Evolutionary conservation across 192 early-diverging fungal genomes (phyloP), one percentile per base, ranked within the genome.

Genomic region (Glomus cerebriforme): DNA sequence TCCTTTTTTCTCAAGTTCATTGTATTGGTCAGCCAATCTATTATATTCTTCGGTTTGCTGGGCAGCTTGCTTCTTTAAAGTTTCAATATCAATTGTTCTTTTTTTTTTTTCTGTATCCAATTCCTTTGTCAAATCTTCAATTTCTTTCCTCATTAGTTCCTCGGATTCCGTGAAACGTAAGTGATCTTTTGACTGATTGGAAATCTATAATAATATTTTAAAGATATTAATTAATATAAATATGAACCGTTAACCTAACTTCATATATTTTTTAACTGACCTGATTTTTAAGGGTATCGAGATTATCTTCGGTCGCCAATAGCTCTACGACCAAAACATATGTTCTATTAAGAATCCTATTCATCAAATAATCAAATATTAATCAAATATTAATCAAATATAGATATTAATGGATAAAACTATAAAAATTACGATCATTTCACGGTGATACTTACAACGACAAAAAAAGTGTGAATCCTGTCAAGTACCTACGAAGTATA

Each of bases 281-380:
- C 79, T 84, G 82, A 78, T 82, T 84, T 69, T 85, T 86, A 26
- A 84, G 34, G 34, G 79, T 63, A 34, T 84, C 85, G 59, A 83
- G 79, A 81, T 83, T 83, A 45, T 90, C 89, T 76, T 90, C 89
- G 35, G 81, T 80, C 72, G 83, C 82, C 59, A 88, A 80, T 68
- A 90, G 59, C 29, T 87, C 83, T 62, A 87, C 60, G 10, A 90
- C 81, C 77, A 88, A 79, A 6, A 82, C 78, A 62, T 84, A 85
- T n/a, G 89, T 90, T 49, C 89, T 85, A 70, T 88, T 88, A 31
- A 90, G 77, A 34, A 90, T 90, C 35, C 85, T 86, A 45, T 37
- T 59, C 27, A 6, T 3, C 32, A 77, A 43, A 26, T 17, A 24
- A n/a, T 34, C 22, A 3, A 54, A 7, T 43, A 29, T 58, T 35